Base-by-base conservation (phyloP, 768 basidiomycete genomes). In the Naematelia aurantialba region DNA sequence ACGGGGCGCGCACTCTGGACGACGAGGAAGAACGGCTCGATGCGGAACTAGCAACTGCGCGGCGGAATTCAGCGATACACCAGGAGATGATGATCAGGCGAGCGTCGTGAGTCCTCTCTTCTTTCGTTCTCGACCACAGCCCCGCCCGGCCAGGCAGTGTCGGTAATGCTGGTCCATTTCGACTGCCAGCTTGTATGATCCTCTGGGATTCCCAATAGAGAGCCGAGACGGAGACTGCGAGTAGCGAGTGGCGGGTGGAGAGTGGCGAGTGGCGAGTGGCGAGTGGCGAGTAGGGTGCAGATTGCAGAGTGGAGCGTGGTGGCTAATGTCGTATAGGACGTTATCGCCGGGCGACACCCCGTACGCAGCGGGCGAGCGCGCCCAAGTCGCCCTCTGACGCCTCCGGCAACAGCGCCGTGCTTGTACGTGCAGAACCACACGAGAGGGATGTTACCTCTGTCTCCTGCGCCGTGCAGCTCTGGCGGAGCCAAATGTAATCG, bases 1-100 rank as follows among this genome's bases (percentile, higher is more conserved):
- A 29, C 4, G 11, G 14, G 50, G 12, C 10, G 34, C 5, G 46
- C 8, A 47, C 46, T 10, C 14, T 14, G 26, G 24, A 51, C 13
- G 58, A 57, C 14, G 63, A 65, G 34, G 69, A 70, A 42, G 67
- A 67, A 45, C n/a, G 44, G 14, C 45, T 70, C 11, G 63, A 65
- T 14, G 24, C 39, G 21, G 44, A 56, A 14, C n/a, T 65, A n/a
- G 47, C 34, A 8, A 45, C 46, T 10, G 65, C 63, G 2, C 56
- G 52, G 42, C 21, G 63, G 42, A 56, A 62, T 29, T 66, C 68
- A 39, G 34, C 17, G 31, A 53, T 59, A 25, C 66, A 67, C 1
- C 59, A 63, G 34, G 65, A 59, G 17, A 44, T 55, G 4, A 56
- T 67, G 58, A 30, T 56, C 31, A 56, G 60, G 26, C 58, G 63